These are phyloP conservation scores for Hypoxylon trugodes DNA, from an alignment of 495 filamentous ascomycete genomes.

Conservation along the genomic window DNA sequence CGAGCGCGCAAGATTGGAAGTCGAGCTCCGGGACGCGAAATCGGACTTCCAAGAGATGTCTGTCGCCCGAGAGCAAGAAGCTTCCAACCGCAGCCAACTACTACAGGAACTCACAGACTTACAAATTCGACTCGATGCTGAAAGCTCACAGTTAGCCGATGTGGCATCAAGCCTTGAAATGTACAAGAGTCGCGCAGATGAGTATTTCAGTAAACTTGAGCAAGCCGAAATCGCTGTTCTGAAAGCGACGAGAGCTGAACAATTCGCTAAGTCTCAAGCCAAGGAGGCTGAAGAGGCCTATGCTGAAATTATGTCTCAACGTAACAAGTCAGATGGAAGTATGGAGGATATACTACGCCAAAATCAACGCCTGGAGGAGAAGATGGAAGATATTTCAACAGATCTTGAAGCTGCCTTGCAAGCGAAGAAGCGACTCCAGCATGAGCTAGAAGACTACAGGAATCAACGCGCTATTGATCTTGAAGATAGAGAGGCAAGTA, in stretches of 20 bases:
- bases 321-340: constrained; percentile 85
- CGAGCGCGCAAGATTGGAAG: constrained; percentile 76
- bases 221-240: constrained; percentile 95
- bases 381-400: constrained; percentile 88
- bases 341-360: constrained; percentile 92
- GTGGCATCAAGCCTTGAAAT: constrained; percentile 82
- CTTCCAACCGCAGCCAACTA: constrained; percentile 82
- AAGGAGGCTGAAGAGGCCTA: constrained; percentile 91
- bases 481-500: constrained; percentile 93
- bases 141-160: constrained; percentile 85
- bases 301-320: constrained; percentile 88
- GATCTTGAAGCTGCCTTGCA: constrained; percentile 88
- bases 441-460: constrained; percentile 97
- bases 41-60: constrained; percentile 86
- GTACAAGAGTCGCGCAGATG: constrained; percentile 93
- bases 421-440: constrained; percentile 93
- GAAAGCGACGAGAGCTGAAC: constrained; percentile 89
- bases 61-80: constrained; percentile 81
- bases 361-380: constrained; percentile 87
- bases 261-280: constrained; percentile 89
- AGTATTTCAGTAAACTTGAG: constrained; percentile 97
- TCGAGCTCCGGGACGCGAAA: constrained; percentile 85
- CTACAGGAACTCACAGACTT: constrained; percentile 93
- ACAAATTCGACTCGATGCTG: constrained; percentile 90
- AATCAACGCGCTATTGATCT: constrained; percentile 94